Evolutionary conservation across 2,329 filamentous ascomycete genomes (phyloP).

Genomic region (Pseudocercospora fijiensis): DNA sequence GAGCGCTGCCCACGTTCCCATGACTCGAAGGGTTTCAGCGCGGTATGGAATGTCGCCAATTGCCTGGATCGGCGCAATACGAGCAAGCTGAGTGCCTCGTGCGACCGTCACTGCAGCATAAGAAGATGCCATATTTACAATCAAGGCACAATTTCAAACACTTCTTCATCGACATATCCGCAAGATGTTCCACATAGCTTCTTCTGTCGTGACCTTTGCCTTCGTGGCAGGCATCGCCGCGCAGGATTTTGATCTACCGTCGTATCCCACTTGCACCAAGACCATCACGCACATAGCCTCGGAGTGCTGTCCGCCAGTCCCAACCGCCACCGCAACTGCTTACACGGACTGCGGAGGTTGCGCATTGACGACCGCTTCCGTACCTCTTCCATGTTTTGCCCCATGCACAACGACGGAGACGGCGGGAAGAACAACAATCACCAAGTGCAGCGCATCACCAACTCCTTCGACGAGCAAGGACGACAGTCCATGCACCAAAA

Average conservation of each 20-base stretch:
- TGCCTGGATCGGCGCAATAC: not conserved
- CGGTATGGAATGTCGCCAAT: slow-evolving; percentile 4
- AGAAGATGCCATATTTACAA: not conserved
- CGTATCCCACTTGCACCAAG: slow-evolving; percentile 10
- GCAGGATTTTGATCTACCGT: not conserved
- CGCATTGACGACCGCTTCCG: not conserved
- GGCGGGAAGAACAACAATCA: slow-evolving; percentile 8
- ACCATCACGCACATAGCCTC: slow-evolving; percentile 7
- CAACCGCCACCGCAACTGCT: slow-evolving; percentile 6
- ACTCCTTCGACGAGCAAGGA: not conserved
- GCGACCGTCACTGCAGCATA: not conserved
- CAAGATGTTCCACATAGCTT: not conserved
- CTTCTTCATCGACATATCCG: not conserved
- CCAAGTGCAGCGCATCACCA: slow-evolving; percentile 1
- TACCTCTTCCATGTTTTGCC: slow-evolving; percentile 14
- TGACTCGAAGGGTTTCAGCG: slow-evolving; percentile 5
- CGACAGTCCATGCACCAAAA: not conserved
- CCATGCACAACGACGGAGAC: slow-evolving; percentile 11
- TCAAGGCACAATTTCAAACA: not conserved
- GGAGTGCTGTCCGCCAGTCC: slow-evolving; percentile 13
- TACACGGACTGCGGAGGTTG: slow-evolving; percentile 12
- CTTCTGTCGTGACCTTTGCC: not conserved
- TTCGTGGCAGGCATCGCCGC: not conserved
- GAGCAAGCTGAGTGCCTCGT: not conserved
- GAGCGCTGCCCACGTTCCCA: not conserved